Percentiles rank a stretch among this genome's conserved stretches.
Conservation (phyloP, 768 basidiomycete species). For the Multifurca ochricompacta region DNA sequence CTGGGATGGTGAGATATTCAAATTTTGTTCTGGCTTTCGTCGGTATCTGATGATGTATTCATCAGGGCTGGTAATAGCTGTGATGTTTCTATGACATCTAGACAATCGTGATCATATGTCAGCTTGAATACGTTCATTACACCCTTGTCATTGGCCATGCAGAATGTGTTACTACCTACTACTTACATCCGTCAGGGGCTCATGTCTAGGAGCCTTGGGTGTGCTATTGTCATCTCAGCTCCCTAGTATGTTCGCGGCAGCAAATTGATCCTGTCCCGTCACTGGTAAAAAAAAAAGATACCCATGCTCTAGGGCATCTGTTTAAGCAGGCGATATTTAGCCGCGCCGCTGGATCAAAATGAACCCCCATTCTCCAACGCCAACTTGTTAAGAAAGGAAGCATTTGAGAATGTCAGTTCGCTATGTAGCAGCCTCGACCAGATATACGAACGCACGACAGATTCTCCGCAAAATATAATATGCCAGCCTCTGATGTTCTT, state of each 20-base stretch:
- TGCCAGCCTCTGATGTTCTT: neutral
- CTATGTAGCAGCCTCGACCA: slow-evolving; percentile 20
- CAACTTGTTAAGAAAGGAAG: neutral
- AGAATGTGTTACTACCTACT: neutral
- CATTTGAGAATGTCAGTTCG: neutral
- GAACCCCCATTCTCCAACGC: neutral
- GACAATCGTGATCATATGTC: neutral
- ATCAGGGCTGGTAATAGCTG: slow-evolving; percentile 12
- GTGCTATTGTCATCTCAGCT: too few relatives aligned
- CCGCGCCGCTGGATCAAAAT: too few relatives aligned
- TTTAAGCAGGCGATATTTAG: too few relatives aligned
- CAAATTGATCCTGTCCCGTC: too few relatives aligned
- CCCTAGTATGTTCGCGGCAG: too few relatives aligned
- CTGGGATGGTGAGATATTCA: slow-evolving; percentile 36
- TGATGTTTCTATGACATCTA: neutral
- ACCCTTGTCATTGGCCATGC: neutral
- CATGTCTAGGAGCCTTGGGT: too few relatives aligned
- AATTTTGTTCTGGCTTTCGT: neutral
- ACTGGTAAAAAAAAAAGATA: too few relatives aligned
- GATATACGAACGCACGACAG: neutral
- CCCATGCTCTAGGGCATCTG: neutral
- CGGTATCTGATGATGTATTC: neutral
- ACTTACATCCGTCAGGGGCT: too few relatives aligned
- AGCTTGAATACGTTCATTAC: neutral
- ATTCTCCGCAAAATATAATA: neutral